A percentile compares a stretch with the other conserved stretches of the same genome.
Evolutionary conservation across 108 stramenopile species (phyloP).

Genomic region (Pseudonitzschia multistriata): DNA sequence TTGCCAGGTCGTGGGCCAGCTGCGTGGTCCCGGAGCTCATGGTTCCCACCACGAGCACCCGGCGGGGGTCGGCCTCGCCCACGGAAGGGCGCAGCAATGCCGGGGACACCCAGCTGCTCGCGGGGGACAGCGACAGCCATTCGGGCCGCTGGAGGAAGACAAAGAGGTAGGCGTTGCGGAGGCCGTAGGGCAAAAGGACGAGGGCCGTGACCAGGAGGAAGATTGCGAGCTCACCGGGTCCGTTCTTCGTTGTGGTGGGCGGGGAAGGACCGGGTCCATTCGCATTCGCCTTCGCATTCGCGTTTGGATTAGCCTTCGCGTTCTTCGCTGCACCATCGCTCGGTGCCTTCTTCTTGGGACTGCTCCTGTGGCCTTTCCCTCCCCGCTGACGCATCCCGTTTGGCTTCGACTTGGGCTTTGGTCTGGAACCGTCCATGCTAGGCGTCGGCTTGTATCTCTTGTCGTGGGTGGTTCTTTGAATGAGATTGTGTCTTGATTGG

Average conservation of each 20-base stretch:
- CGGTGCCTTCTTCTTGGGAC: background rate
- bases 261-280: too few species aligned
- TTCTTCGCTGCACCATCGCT: background rate
- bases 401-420: background rate
- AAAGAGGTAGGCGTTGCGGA: conserved; percentile 36
- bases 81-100: conserved; percentile 8
- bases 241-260: background rate
- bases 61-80: conserved; percentile 38
- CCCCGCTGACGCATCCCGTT: background rate
- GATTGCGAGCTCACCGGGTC: background rate
- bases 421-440: too few species aligned
- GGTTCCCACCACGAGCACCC: conserved; percentile 60
- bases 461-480: too few species aligned
- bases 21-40: conserved; percentile 39
- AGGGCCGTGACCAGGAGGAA: background rate
- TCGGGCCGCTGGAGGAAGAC: conserved; percentile 53
- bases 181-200: conserved; percentile 36
- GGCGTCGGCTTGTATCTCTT: too few species aligned
- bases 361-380: background rate
- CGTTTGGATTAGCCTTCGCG: background rate
- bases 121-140: background rate
- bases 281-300: too few species aligned
- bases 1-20: conserved; percentile 19
- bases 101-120: conserved; percentile 13
- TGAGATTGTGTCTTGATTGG: too few species aligned